These are phyloP conservation scores for Amoebophrya sp. DNA, from an alignment of 169 alveolate genomes.

Conservation along the genomic window DNA sequence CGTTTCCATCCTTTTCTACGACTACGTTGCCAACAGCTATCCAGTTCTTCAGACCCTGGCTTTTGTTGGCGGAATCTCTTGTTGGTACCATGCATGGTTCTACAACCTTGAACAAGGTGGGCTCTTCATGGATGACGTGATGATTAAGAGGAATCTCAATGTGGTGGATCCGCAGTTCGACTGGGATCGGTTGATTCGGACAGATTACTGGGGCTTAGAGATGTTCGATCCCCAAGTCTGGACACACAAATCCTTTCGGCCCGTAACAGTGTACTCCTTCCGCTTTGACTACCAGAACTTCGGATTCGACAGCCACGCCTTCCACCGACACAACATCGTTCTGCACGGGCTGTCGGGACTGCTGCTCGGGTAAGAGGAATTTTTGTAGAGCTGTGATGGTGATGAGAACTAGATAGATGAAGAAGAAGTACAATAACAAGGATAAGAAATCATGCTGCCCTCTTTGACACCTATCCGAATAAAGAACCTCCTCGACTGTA, in stretches of 20 bases:
- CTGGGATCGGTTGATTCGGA: conserved; percentile 31
- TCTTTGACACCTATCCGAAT: too few species aligned
- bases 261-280: conserved; percentile 37
- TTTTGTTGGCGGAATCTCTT: not conserved
- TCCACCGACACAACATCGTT: conserved; percentile 37
- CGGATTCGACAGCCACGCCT: conserved; percentile 41
- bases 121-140: conserved; percentile 42
- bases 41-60: not conserved
- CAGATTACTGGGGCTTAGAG: conserved; percentile 51
- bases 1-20: not conserved
- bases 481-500: not conserved
- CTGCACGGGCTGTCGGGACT: conserved; percentile 22
- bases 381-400: too few species aligned
- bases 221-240: conserved; percentile 42
- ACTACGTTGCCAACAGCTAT: not conserved
- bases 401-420: too few species aligned
- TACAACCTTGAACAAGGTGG: conserved; percentile 34
- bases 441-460: too few species aligned
- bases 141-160: conserved; percentile 38
- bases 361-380: too few species aligned
- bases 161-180: conserved; percentile 28
- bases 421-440: too few species aligned
- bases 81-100: conserved; percentile 31
- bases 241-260: conserved; percentile 51
- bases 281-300: conserved; percentile 37